Conservation (phyloP, 768 basidiomycete species). For the Lactarius sp. region DNA sequence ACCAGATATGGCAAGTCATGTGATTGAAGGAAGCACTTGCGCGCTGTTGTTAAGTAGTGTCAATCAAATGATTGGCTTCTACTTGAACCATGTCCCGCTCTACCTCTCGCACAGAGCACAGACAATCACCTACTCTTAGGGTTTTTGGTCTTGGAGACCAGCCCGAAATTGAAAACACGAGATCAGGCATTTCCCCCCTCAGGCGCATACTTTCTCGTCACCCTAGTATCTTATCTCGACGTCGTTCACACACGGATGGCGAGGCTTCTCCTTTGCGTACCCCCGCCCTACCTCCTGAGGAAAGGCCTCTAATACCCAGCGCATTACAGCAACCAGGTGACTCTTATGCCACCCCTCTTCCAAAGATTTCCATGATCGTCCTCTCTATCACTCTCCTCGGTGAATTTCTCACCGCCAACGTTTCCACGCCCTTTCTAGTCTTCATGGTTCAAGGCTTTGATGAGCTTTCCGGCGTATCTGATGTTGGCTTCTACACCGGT, state of each 20-base stretch:
- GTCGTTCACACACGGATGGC: conserved; percentile 7
- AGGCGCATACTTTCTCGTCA: conserved; percentile 19
- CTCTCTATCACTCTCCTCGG: conserved; percentile 92
- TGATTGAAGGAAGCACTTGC: too few species aligned
- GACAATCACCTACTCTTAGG: conserved; percentile 8
- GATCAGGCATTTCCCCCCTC: conserved; percentile 12
- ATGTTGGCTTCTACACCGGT: conserved; percentile 87
- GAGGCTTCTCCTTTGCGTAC: conserved; percentile 5
- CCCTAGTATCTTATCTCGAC: conserved; percentile 19
- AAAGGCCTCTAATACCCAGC: conserved; percentile 66
- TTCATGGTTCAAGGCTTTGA: conserved; percentile 93
- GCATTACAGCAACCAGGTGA: conserved; percentile 61
- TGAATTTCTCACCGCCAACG: conserved; percentile 91
- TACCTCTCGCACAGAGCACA: conserved; percentile 3
- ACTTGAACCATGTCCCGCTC: conserved; percentile 15
- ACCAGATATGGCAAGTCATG: not conserved
- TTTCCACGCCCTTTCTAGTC: conserved; percentile 84
- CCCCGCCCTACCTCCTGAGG: conserved; percentile 13
- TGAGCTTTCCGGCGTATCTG: conserved; percentile 69
- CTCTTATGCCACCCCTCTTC: conserved; percentile 73
- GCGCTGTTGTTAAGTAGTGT: too few species aligned
- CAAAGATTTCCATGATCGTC: conserved; percentile 83
- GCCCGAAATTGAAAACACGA: not conserved
- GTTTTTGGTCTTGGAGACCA: conserved; percentile 16
- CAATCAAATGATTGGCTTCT: too few species aligned